A percentile compares a stretch with the other conserved stretches of the same genome.
phyloP scores from a whole-genome alignment of 75 land plant genomes.

The Adiantum capillusveneris region DNA sequence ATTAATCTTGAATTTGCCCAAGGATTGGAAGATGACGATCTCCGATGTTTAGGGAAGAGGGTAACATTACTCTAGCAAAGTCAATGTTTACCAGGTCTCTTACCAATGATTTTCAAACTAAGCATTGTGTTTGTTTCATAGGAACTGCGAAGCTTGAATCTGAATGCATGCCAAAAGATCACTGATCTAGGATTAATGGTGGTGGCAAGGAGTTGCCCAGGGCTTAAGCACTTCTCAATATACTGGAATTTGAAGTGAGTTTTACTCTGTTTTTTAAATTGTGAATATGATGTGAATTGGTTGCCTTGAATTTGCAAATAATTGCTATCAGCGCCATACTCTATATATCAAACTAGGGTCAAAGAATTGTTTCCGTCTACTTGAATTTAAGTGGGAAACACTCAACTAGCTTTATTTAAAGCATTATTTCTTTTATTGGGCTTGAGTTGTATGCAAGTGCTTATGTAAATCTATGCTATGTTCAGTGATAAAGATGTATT shows the following conservation, averaged over 20 bases:
- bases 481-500: too few relatives aligned
- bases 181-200: constrained; percentile 60
- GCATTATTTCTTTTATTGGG: too few relatives aligned
- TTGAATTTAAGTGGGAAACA: too few relatives aligned
- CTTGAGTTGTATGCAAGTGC: too few relatives aligned
- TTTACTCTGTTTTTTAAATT: neutral
- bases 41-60: constrained; percentile 13
- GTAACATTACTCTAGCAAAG: neutral
- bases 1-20: constrained; percentile 86
- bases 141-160: constrained; percentile 49
- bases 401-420: too few relatives aligned
- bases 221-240: constrained; percentile 55
- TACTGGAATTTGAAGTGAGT: constrained; percentile 92
- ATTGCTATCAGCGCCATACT: too few relatives aligned
- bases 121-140: constrained; percentile 6
- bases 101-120: too few relatives aligned
- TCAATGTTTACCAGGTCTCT: neutral
- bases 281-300: too few relatives aligned
- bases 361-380: too few relatives aligned
- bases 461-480: too few relatives aligned
- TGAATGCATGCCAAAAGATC: constrained; percentile 92
- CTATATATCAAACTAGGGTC: too few relatives aligned
- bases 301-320: too few relatives aligned
- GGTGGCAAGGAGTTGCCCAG: constrained; percentile 45
- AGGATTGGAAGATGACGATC: constrained; percentile 59